Evolutionary conservation across 176 grass and related monocot species (phyloP), one percentile per base, ranked within the genome.

Genomic region (Carex kokanica): DNA sequence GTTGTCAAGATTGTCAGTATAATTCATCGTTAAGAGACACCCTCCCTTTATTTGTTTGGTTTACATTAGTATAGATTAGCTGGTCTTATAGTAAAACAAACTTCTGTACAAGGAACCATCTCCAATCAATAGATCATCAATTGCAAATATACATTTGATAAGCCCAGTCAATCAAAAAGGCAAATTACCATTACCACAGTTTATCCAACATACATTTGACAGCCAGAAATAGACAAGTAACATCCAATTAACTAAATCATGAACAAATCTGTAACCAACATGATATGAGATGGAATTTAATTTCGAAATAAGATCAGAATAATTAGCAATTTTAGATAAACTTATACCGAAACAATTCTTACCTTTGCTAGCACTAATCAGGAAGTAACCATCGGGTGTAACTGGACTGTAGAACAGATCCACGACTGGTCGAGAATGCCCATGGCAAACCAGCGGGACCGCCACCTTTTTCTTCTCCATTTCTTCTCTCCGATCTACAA

Each of bases 301-400:
- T 60, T 43, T 27, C 10, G 67, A 41, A 65, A 53, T 29, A 60
- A 31, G 20, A 34, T 8, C 32, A 67, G 11, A 60, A 43, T 14
- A 72, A 64, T 29, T 18, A 49, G 9, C 5, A 78, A 51, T 36
- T 59, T 45, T 12, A 15, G 51, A 60, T 40, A 81, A 63, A 55
- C 5, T 20, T 2, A 54, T 3, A 52, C 45, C 60, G 51, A 60
- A 67, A 83, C 79, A 81, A 51, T 59, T 45, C 78, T 81, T 32
- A 99, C 97, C 97, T 83, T 99, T 99, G 85, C 97, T 99, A 49
- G 97, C 97, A 74, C 97, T 99, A 81, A 96, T 96, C 83, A 99
- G 86, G 71, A 99, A 99, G 85, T 93, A 96, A 17, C 97, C 93
- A 58, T 99, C 97, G 25, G 93, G 85, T 8, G 88, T 90, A 25